Conservation (phyloP, 1,139 yeast genomes). For the Taphrina wiesneri region DNA sequence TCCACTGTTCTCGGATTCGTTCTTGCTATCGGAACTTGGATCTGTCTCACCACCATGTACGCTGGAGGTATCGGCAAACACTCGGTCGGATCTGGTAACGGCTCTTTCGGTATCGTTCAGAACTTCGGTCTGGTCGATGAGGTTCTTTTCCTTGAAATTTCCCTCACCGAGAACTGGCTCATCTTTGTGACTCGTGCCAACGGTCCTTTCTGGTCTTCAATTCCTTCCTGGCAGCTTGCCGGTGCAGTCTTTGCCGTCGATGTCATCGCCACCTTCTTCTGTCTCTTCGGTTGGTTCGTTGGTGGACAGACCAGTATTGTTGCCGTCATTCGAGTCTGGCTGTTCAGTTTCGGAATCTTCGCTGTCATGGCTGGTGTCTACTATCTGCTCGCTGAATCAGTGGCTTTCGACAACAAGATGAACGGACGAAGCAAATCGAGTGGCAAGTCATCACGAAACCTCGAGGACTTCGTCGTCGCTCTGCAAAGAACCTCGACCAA, state of each 20-base stretch:
- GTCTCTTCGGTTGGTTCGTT: conserved; percentile 71
- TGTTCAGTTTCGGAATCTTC: conserved; percentile 70
- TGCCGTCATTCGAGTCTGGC: conserved; percentile 67
- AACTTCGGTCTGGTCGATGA: conserved; percentile 45
- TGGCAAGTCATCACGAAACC: conserved; percentile 68
- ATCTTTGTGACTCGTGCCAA: conserved; percentile 77
- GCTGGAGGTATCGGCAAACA: conserved; percentile 44
- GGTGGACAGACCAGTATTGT: conserved; percentile 70
- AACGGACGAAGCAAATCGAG: conserved; percentile 72
- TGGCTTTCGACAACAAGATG: conserved; percentile 87
- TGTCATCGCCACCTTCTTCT: conserved; percentile 68
- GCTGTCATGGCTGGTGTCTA: conserved; percentile 69
- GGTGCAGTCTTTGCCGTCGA: conserved; percentile 71
- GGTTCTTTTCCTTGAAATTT: conserved; percentile 68
- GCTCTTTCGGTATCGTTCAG: conserved; percentile 32
- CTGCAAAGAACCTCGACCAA: conserved; percentile 98
- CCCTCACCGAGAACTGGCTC: conserved; percentile 77
- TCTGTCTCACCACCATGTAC: conserved; percentile 69
- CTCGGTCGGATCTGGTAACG: conserved; percentile 22
- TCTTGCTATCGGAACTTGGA: conserved; percentile 72
- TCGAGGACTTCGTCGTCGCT: conserved; percentile 93
- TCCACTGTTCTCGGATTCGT: conserved; percentile 66
- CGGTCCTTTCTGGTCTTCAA: conserved; percentile 73
- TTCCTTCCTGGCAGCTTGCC: conserved; percentile 72
- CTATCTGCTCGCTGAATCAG: conserved; percentile 75